Base-by-base conservation (phyloP, 2,329 filamentous ascomycete genomes). In the Stagonosporopsis tanaceti region DNA sequence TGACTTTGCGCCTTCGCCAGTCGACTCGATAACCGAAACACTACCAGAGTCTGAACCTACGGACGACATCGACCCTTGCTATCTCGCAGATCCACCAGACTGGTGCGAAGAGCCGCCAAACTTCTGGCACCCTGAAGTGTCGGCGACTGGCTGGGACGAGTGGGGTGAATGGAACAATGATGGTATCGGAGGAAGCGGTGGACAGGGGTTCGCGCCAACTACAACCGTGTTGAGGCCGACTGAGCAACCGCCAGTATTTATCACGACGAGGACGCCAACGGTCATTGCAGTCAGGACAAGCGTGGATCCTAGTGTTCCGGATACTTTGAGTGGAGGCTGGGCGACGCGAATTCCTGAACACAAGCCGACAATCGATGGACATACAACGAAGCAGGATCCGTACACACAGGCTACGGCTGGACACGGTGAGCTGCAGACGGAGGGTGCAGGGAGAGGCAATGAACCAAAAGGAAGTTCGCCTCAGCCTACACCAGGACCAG, bases 281-380 rank as follows among this genome's bases (percentile, higher is more conserved):
- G 46, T 71, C 3, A 46, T 69, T 14, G 48, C 34, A 2, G 42
- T 69, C 25, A 60, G 61, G 24, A 69, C 66, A 14, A 64, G 50
- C 22, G 38, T 59, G 5, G 42, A 46, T 3, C 32, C 50, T 2
- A 50, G 42, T 20, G 24, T 38, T 39, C 40, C 37, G 15, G 34
- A 35, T 14, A 3, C 9, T 0, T 24, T 24, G 22, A n/a, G 32
- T n/a, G 25, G 30, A 39, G 39, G 8, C 32, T 32, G n/a, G 39
- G 25, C 27, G 40, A 35, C 34, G 32, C 47, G 17, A 35, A 20
- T 12, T 22, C 25, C 52, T 24, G 15, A n/a, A 14, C 15, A 41
- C 32, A 28, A 12, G 20, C 11, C 41, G 20, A 11, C n/a, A 11
- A 17, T 14, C 12, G 32, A 57, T 20, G 35, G 34, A 24, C 27